Conservation (phyloP, 1,284 basidiomycete species). For the Heterobasidion irregulare region DNA sequence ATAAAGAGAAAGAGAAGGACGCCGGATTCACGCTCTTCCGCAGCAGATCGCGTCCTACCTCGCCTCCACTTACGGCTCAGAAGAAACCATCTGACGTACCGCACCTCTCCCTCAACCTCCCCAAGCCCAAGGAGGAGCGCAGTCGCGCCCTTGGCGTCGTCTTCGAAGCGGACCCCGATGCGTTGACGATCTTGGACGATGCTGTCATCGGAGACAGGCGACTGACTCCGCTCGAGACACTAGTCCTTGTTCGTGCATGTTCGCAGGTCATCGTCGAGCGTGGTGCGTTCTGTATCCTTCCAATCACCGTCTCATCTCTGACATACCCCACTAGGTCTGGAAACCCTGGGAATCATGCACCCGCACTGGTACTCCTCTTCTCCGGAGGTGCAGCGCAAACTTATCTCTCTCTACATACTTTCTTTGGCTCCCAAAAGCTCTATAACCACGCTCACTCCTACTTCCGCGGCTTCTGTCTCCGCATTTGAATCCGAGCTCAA, state of each 20-base stretch:
- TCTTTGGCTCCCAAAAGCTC: slow-evolving; percentile 42
- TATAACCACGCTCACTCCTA: slow-evolving; percentile 39
- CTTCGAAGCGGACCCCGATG: slow-evolving; percentile 50
- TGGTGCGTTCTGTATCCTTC: slow-evolving; percentile 31
- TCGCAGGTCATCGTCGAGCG: slow-evolving; percentile 51
- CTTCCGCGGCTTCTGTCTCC: slow-evolving; percentile 31
- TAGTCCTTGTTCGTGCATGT: slow-evolving; percentile 55
- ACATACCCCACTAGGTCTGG: slow-evolving; percentile 39
- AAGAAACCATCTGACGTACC: slow-evolving; percentile 25
- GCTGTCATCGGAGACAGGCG: slow-evolving; percentile 44
- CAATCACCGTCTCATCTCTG: not conserved
- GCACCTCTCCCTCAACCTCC: slow-evolving; percentile 53
- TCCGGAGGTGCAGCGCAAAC: slow-evolving; percentile 52
- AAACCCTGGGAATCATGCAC: slow-evolving; percentile 72
- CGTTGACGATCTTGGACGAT: slow-evolving; percentile 36
- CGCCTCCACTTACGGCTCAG: slow-evolving; percentile 22
- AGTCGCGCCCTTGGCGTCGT: slow-evolving; percentile 43
- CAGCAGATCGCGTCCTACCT: slow-evolving; percentile 32
- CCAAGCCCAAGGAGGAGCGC: slow-evolving; percentile 38
- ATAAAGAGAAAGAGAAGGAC: slow-evolving; percentile 29
- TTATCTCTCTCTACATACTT: slow-evolving; percentile 64
- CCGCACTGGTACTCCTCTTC: slow-evolving; percentile 74
- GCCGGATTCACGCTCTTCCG: slow-evolving; percentile 38
- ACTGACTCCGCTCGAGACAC: slow-evolving; percentile 50
- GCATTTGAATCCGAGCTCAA: slow-evolving; percentile 56